Evolutionary conservation across 2,329 filamentous ascomycete genomes (phyloP), one percentile per base, ranked within the genome.

Genomic region (Verticillium longisporum): DNA sequence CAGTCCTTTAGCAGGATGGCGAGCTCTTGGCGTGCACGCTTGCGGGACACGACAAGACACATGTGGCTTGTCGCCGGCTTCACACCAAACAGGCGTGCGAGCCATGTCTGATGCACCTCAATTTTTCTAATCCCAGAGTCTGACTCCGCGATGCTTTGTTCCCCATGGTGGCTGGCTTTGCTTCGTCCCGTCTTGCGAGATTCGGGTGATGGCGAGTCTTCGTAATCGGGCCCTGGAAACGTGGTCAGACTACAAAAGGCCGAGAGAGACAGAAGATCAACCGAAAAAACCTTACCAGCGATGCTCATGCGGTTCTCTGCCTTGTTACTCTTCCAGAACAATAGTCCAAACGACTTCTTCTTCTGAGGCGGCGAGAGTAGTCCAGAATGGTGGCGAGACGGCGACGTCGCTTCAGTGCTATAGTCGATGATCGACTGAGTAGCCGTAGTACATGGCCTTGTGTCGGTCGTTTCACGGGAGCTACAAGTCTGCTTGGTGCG

Each of bases 71-170:
- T 88, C 0, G 88, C 90, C 1, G 94, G 94, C 72, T 95, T 97
- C 70, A 97, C 88, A 60, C 92, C 87, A 77, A 98, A 91, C 55
- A 98, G 85, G 15, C 91, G 89, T 34, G 91, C 89, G 59, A 98
- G 84, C 93, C 94, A 97, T 67, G 89, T 96, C 69, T 92, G 88
- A 70, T 87, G 88, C 34, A 86, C 83, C 64, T 86, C 87, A 68
- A 84, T 89, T 74, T 81, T 82, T 61, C 82, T 81, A 64, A 65
- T 68, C 72, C 73, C 73, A 62, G 72, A 73, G 34, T 73, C 72
- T 36, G 73, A 74, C 33, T 74, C 74, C 21, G 72, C 69, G 63
- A 75, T 70, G 50, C 66, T 70, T 57, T 67, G 63, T 32, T 68
- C 66, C 54, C 64, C 56, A 54, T 63, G 64, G 50, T 63, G 61